Base-by-base conservation (phyloP, 306 rosid species). In the Senna tora region DNA sequence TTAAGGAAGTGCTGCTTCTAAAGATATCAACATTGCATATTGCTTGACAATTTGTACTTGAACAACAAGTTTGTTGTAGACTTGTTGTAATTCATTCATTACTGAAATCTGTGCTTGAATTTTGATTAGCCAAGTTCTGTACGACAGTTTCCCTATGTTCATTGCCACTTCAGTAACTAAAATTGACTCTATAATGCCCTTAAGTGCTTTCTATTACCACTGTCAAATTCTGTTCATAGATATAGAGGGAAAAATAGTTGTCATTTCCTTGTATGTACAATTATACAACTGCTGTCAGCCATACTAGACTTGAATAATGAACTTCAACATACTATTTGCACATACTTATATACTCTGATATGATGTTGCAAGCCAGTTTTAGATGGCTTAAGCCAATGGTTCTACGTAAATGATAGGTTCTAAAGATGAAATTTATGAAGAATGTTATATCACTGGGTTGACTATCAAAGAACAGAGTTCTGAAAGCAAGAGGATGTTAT, bases 381-480 rank as follows among this genome's bases (percentile, higher is more conserved):
- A 19, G 53, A 69, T 5, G 74, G 65, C 82, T 41, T 73, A 67
- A 62, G 46, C 33, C 7, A 28, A 68, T 17, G 1, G 28, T 4
- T 62, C 39, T 39, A 43, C 34, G 57, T 52, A 52, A n/a, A 52
- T 12, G 19, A 64, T 64, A 66, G 21, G 50, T n/a, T 76, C 34
- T 60, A 60, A 33, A 38, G 28, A 45, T 77, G 22, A 32, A 65
- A 56, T 43, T 25, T 25, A 55, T 60, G 69, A 77, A 65, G 66
- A 67, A 54, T 36, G 75, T 45, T 39, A 60, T 67, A 66, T 67
- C 21, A 7, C 53, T 11, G 32, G n/a, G 55, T 28, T 70, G 33
- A 63, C 51, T 30, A 20, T 19, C 22, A 15, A 69, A 19, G 65
- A 47, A 54, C 43, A 61, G 65, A 74, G 63, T 51, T 78, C 78